These are phyloP conservation scores for Anisodus tanguticus DNA, from an alignment of 257 asterid species.

Conservation along the genomic window DNA sequence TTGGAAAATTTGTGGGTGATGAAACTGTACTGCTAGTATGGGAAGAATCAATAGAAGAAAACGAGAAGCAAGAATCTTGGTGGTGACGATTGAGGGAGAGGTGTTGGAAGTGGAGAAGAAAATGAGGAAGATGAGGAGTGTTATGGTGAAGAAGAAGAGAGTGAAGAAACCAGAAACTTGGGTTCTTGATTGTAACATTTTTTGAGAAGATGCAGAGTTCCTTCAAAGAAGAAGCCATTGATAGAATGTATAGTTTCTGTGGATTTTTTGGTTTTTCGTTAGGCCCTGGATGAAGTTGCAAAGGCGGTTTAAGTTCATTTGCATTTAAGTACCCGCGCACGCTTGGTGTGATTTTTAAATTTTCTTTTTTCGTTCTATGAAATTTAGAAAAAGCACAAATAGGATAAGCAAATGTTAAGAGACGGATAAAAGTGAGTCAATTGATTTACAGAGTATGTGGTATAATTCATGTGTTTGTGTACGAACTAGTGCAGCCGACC, in stretches of 20 bases:
- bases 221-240: constrained; percentile 32
- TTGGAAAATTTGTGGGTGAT: neutral
- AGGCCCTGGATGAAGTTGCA: neutral
- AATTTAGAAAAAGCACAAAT: neutral
- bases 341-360: neutral
- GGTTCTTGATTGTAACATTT: constrained; percentile 42
- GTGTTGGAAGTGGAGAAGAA: constrained; percentile 36
- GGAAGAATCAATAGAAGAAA: constrained; percentile 28
- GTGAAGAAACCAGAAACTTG: constrained; percentile 40
- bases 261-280: neutral
- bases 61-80: constrained; percentile 31
- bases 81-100: constrained; percentile 40
- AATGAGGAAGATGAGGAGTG: constrained; percentile 44
- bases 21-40: neutral
- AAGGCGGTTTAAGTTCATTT: neutral
- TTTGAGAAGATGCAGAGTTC: constrained; percentile 35
- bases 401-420: neutral
- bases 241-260: neutral
- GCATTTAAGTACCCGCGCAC: neutral
- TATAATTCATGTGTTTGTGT: too few relatives aligned
- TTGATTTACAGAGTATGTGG: too few relatives aligned
- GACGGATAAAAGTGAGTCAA: too few relatives aligned
- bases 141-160: constrained; percentile 37
- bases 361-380: neutral
- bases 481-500: neutral